Percentiles rank a stretch among this genome's conserved stretches.
Evolutionary conservation across 129 eudicot genomes (phyloP).

Genomic region (Scalesia atractyloides): DNA sequence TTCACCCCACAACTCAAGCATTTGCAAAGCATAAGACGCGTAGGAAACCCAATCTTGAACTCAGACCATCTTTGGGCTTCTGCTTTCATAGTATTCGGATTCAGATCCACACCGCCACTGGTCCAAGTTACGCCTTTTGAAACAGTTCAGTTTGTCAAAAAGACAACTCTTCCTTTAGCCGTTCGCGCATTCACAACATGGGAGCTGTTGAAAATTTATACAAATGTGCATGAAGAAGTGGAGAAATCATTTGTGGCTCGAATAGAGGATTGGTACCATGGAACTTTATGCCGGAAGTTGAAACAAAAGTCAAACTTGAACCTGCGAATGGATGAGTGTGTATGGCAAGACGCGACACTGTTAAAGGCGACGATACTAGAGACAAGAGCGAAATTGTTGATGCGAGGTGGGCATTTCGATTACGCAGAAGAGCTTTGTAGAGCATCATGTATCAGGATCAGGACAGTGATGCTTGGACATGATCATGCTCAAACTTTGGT

Average conservation of each 20-base stretch:
- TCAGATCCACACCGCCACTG: constrained; percentile 72
- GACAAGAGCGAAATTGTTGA: constrained; percentile 73
- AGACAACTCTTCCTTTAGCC: constrained; percentile 69
- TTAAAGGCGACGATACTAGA: constrained; percentile 75
- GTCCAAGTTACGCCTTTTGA: constrained; percentile 71
- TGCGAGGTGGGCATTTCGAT: constrained; percentile 76
- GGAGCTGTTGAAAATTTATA: constrained; percentile 73
- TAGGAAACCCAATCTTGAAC: constrained; percentile 49
- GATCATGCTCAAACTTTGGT: constrained; percentile 73
- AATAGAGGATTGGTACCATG: constrained; percentile 72
- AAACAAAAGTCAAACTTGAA: constrained; percentile 38
- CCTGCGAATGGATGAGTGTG: constrained; percentile 68
- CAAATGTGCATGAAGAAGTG: constrained; percentile 76
- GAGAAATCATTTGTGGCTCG: constrained; percentile 80
- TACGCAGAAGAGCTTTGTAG: constrained; percentile 80
- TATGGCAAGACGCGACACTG: constrained; percentile 83
- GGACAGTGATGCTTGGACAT: constrained; percentile 89
- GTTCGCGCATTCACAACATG: constrained; percentile 61
- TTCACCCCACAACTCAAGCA: constrained; percentile 68
- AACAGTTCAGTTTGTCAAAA: constrained; percentile 67
- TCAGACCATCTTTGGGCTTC: constrained; percentile 82
- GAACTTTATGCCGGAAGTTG: constrained; percentile 78
- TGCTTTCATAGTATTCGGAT: constrained; percentile 77
- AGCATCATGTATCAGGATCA: constrained; percentile 74
- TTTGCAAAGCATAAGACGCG: constrained; percentile 57